A percentile compares a stretch with the other conserved stretches of the same genome.
These are phyloP conservation scores for Rhizopogon roseolus DNA, from an alignment of 768 basidiomycete species.

Conservation along the genomic window DNA sequence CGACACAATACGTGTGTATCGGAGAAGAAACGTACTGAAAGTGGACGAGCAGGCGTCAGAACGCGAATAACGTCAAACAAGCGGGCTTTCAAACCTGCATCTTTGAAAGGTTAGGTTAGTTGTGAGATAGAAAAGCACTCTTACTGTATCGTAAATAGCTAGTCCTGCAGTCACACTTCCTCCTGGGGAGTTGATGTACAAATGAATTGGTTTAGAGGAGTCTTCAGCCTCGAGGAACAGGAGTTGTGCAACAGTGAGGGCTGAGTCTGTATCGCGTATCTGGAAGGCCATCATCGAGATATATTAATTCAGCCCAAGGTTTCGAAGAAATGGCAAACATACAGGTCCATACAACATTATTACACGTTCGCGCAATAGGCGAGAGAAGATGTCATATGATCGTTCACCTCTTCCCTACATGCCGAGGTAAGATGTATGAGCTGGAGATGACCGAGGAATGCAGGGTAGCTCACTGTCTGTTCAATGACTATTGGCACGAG, in stretches of 20 bases:
- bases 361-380: slow-evolving; percentile 87
- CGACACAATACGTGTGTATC: slow-evolving; percentile 95
- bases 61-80: slow-evolving; percentile 2
- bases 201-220: slow-evolving; percentile 87
- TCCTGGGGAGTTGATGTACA: slow-evolving; percentile 97
- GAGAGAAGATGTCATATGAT: slow-evolving; percentile 95
- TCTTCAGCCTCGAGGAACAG: slow-evolving; percentile 97
- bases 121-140: slow-evolving; percentile 17
- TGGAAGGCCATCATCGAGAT: slow-evolving; percentile 26
- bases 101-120: slow-evolving; percentile 32
- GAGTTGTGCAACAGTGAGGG: slow-evolving; percentile 85
- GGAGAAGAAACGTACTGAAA: slow-evolving; percentile 85
- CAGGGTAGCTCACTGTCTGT: slow-evolving; percentile 61
- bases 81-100: slow-evolving; percentile 57
- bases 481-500: slow-evolving; percentile 93
- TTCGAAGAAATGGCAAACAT: slow-evolving; percentile 24
- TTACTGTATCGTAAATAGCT: slow-evolving; percentile 95
- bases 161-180: slow-evolving; percentile 94
- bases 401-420: slow-evolving; percentile 77
- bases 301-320: slow-evolving; percentile 7
- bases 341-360: slow-evolving; percentile 95
- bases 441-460: slow-evolving; percentile 2
- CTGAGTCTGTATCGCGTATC: slow-evolving; percentile 89
- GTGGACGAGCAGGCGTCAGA: neutral
- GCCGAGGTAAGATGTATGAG: slow-evolving; percentile 11